Base-by-base conservation (phyloP, 2,329 filamentous ascomycete species). In the Elsinoe fawcettii region DNA sequence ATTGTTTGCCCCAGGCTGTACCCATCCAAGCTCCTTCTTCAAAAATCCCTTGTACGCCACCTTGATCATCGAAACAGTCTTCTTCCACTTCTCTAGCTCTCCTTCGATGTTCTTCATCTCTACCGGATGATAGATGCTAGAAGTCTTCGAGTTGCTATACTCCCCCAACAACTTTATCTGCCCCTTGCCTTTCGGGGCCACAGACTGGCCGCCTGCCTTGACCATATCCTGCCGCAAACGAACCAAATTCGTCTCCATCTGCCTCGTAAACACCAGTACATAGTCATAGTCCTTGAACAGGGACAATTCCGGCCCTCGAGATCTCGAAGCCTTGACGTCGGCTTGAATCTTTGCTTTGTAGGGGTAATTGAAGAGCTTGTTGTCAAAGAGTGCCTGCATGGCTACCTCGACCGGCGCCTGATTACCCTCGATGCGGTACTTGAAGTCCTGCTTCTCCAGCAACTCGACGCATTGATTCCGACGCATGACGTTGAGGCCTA, bases 281-380 rank as follows among this genome's bases (percentile, higher is more conserved):
- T 56, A 56, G 22, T 56, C 54, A 27, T 56, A 47, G 30, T 56
- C 54, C 30, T 37, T 56, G 54, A 56, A 56, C 1, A 56, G 4
- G 12, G 54, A 34, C 12, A 25, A 16, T 25, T n/a, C n/a, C 1
- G 32, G 18, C 2, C 54, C 54, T 27, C 41, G 6, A 1, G 54
- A 46, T 11, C 39, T 22, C 1, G 23, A 47, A 4, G 9, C 18
- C 20, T 32, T 18, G 37, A 49, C 23, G 3, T 11, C 9, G 1
- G 39, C 30, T 22, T 36, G 9, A 4, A 56, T 37, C 16, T 25
- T 49, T 5, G 39, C 41, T 20, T 56, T 56, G 43, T 34, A 56
- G 1, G 39, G 23, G 11, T 32, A n/a, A 7, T 56, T 37, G 54
- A 47, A 56, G 11, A 47, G n/a, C 9, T 32, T 36, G 20, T 56